A percentile compares a stretch with the other conserved stretches of the same genome.
These are phyloP conservation scores for Peronospora destructor DNA, from an alignment of 352 stramenopile genomes.

Conservation along the genomic window DNA sequence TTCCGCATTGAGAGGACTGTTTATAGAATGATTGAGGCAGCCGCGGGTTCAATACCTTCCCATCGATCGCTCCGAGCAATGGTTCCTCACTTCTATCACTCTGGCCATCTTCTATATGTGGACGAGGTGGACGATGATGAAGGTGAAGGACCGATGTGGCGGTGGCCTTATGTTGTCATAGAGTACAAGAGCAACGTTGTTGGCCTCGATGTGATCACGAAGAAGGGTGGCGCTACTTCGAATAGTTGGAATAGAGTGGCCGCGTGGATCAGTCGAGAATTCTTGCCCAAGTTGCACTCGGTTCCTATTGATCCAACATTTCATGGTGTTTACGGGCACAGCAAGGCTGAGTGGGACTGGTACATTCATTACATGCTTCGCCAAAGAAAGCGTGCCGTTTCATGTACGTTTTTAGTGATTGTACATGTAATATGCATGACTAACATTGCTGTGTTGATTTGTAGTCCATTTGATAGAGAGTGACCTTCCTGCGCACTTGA, in stretches of 20 bases:
- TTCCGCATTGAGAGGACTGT: conserved; percentile 55
- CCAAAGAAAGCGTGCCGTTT: conserved; percentile 51
- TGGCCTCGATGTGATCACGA: conserved; percentile 47
- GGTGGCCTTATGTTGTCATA: conserved; percentile 80
- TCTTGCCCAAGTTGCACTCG: conserved; percentile 54
- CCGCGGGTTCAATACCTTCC: not conserved
- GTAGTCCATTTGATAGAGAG: conserved; percentile 55
- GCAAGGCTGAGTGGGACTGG: conserved; percentile 67
- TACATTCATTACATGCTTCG: conserved; percentile 74
- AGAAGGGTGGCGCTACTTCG: conserved; percentile 40
- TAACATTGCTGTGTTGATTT: conserved; percentile 15
- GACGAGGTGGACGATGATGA: conserved; percentile 65
- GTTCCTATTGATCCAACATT: conserved; percentile 41
- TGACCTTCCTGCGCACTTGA: conserved; percentile 50
- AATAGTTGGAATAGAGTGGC: conserved; percentile 48
- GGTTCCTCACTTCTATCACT: conserved; percentile 44
- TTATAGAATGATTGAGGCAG: conserved; percentile 48
- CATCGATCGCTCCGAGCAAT: conserved; percentile 24
- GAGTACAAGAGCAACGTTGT: conserved; percentile 50
- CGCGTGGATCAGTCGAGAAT: conserved; percentile 52
- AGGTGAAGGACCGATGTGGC: conserved; percentile 61
- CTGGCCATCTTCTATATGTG: conserved; percentile 46
- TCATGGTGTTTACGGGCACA: conserved; percentile 52
- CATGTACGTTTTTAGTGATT: conserved; percentile 42
- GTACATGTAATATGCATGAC: not conserved